A percentile compares a stretch with the other conserved stretches of the same genome.
Evolutionary conservation across 2,329 filamentous ascomycete genomes (phyloP).

Genomic region (Talaromyces verruculosus): DNA sequence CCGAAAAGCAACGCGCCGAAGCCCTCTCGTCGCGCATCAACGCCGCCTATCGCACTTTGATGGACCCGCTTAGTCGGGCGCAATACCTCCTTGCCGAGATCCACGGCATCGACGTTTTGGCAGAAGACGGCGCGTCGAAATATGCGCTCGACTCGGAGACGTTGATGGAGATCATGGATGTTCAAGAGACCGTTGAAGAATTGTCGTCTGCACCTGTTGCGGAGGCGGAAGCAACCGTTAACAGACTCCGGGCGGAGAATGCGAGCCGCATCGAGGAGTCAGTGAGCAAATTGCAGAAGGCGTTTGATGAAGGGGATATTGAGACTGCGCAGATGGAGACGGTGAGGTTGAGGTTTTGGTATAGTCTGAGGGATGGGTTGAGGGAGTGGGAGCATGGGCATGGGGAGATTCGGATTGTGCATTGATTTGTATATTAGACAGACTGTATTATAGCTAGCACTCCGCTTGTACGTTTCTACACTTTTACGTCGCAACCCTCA

Average conservation of each 20-base stretch:
- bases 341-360: conserved; percentile 82
- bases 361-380: conserved; percentile 78
- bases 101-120: conserved; percentile 70
- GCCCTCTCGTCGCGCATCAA: conserved; percentile 81
- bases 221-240: conserved; percentile 58
- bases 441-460: neutral
- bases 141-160: conserved; percentile 68
- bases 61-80: conserved; percentile 75
- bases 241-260: conserved; percentile 66
- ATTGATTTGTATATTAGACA: conserved; percentile 44
- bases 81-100: conserved; percentile 73
- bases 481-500: neutral
- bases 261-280: conserved; percentile 64
- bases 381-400: conserved; percentile 81
- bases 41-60: conserved; percentile 83
- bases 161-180: conserved; percentile 83
- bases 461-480: neutral
- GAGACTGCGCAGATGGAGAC: conserved; percentile 68
- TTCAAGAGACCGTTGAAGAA: conserved; percentile 71
- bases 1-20: conserved; percentile 64
- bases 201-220: conserved; percentile 36
- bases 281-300: conserved; percentile 61
- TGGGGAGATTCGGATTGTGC: conserved; percentile 54
- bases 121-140: conserved; percentile 65
- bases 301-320: conserved; percentile 67